Evolutionary conservation across 2,329 filamentous ascomycete species (phyloP).

Genomic region (Hypoxylon sp.): DNA sequence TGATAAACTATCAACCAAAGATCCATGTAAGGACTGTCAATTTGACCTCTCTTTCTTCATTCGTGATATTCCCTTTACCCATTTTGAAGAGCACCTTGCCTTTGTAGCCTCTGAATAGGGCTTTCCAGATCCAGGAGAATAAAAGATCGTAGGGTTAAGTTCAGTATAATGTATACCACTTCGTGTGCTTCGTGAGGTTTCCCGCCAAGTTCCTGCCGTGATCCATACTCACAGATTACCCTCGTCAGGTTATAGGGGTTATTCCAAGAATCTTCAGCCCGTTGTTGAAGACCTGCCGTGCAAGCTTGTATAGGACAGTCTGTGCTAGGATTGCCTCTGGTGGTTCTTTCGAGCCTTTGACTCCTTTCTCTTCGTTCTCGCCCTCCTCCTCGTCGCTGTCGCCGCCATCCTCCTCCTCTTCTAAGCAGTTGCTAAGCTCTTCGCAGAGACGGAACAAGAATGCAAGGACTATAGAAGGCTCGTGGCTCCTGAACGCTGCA

Average conservation of each 20-base stretch:
- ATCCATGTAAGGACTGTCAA: neutral
- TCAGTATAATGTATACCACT: too few species aligned
- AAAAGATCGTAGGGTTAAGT: neutral
- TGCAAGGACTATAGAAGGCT: constrained; percentile 74
- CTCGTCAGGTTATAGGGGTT: constrained; percentile 12
- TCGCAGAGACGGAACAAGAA: constrained; percentile 61
- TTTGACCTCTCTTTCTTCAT: neutral
- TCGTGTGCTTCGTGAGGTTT: too few species aligned
- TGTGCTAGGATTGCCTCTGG: constrained; percentile 40
- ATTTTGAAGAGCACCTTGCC: neutral
- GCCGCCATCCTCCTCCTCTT: constrained; percentile 31
- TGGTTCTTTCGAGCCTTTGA: constrained; percentile 18
- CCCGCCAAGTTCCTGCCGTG: neutral
- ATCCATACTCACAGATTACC: neutral
- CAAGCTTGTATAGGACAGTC: constrained; percentile 39
- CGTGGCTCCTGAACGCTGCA: constrained; percentile 74
- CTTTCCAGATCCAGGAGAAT: neutral
- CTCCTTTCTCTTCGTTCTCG: constrained; percentile 26
- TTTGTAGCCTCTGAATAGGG: neutral
- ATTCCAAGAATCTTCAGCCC: constrained; percentile 41
- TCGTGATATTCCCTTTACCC: neutral
- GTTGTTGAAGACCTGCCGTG: constrained; percentile 40
- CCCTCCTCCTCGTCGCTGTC: constrained; percentile 16
- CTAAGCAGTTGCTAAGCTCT: constrained; percentile 36
- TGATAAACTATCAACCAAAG: neutral